A percentile compares a stretch with the other conserved stretches of the same genome.
Conservation (phyloP, 441 rosid genomes). For the Corymbia citriodora region DNA sequence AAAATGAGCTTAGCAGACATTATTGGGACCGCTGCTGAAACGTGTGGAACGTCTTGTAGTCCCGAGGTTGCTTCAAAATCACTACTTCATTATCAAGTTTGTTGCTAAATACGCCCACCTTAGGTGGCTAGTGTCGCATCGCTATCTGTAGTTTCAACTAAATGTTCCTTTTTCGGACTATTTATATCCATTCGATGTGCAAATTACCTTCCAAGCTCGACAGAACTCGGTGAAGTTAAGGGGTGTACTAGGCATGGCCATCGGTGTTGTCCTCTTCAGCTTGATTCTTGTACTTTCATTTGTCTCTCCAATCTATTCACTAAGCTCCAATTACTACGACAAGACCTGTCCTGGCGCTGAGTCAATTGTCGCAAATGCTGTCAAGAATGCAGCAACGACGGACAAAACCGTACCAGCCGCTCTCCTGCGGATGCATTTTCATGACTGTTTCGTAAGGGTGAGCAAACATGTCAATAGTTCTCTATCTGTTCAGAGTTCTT, state of each 20-base stretch:
- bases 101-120: slow-evolving; percentile 7
- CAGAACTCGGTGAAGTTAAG: neutral
- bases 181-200: slow-evolving; percentile 8
- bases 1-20: neutral
- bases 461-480: neutral
- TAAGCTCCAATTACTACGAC: slow-evolving; percentile 38
- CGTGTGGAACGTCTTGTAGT: neutral
- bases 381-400: slow-evolving; percentile 24
- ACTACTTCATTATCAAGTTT: slow-evolving; percentile 14
- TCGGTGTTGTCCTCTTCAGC: slow-evolving; percentile 12
- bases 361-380: slow-evolving; percentile 16
- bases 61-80: slow-evolving; percentile 9
- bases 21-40: neutral
- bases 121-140: neutral
- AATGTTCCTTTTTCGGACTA: neutral
- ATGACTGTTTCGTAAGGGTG: slow-evolving; percentile 56
- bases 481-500: neutral
- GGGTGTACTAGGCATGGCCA: slow-evolving; percentile 12
- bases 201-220: neutral
- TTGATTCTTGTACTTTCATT: slow-evolving; percentile 18
- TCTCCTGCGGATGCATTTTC: slow-evolving; percentile 58
- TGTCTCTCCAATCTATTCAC: slow-evolving; percentile 19
- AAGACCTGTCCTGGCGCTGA: slow-evolving; percentile 41
- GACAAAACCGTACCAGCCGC: slow-evolving; percentile 57
- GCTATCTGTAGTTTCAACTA: neutral